These are phyloP conservation scores for Fistulifera pelliculosa DNA, from an alignment of 108 stramenopile species.

Conservation along the genomic window DNA sequence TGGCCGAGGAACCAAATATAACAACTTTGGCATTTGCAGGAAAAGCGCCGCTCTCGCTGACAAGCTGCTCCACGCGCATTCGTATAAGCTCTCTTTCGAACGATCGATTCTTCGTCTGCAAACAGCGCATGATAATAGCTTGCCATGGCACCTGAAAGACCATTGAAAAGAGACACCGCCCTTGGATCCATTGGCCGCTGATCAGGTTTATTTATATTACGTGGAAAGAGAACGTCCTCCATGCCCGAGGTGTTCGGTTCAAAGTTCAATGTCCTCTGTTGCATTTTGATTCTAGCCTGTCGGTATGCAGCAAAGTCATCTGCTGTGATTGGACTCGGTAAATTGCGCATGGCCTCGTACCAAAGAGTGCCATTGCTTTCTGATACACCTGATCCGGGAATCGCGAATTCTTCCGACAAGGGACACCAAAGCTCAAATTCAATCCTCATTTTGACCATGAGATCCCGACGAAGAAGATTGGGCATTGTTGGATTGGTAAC, in stretches of 20 bases:
- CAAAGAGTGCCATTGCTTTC: constrained; percentile 23
- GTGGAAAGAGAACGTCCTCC: constrained; percentile 23
- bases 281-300: constrained; percentile 58
- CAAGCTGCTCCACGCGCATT: constrained; percentile 38
- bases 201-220: constrained; percentile 9
- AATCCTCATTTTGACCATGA: constrained; percentile 48
- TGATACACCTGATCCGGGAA: constrained; percentile 18
- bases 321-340: constrained; percentile 34
- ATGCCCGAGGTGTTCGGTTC: constrained; percentile 37
- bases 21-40: constrained; percentile 70
- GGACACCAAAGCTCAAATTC: constrained; percentile 83
- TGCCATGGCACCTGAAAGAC: constrained; percentile 58
- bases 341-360: constrained; percentile 31
- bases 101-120: constrained; percentile 38
- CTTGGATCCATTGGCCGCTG: constrained; percentile 28
- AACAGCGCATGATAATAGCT: constrained; percentile 33
- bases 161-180: constrained; percentile 47
- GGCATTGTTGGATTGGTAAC: constrained; percentile 39
- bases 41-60: constrained; percentile 52
- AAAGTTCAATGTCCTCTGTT: constrained; percentile 53
- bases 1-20: constrained; percentile 83
- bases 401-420: constrained; percentile 69
- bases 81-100: constrained; percentile 56
- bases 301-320: constrained; percentile 31
- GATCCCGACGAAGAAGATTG: constrained; percentile 54